phyloP scores from a whole-genome alignment of 768 basidiomycete species.

The Amanita pseudoporphyria region DNA sequence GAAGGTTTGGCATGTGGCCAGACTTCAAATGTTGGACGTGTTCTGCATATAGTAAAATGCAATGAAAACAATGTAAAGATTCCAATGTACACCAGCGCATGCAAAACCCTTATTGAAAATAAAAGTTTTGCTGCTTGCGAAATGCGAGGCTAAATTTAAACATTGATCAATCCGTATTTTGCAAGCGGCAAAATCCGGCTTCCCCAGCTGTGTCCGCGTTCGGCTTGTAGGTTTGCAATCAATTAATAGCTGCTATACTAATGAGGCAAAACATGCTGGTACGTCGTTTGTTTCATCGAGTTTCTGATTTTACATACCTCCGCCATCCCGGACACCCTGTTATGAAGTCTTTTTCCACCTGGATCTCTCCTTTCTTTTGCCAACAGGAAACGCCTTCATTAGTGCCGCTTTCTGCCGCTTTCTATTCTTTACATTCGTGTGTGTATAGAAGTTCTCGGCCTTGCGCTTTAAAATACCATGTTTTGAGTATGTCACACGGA shows the following conservation, averaged over 20 bases:
- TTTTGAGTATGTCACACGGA: neutral
- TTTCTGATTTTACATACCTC: neutral
- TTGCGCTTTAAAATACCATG: constrained; percentile 47
- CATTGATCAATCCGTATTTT: no score
- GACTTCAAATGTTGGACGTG: no score
- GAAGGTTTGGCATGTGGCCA: no score
- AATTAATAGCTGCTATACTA: neutral
- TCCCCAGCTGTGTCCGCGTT: no score
- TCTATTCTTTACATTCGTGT: constrained; percentile 82
- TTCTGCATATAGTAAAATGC: no score
- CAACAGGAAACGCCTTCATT: constrained; percentile 45
- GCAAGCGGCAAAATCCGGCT: no score
- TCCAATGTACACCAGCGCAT: no score
- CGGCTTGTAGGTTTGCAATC: neutral
- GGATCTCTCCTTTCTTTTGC: constrained; percentile 35
- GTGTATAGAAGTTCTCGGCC: constrained; percentile 81
- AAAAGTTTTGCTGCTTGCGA: no score
- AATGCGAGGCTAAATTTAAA: no score
- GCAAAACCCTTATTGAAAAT: no score
- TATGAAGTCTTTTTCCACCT: constrained; percentile 22
- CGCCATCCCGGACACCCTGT: neutral
- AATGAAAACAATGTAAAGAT: no score
- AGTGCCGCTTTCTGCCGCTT: constrained; percentile 56
- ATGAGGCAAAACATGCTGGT: neutral
- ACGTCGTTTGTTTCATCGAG: neutral